Evolutionary conservation across 176 grass and related monocot genomes (phyloP).

Genomic region (Olyra latifolia): DNA sequence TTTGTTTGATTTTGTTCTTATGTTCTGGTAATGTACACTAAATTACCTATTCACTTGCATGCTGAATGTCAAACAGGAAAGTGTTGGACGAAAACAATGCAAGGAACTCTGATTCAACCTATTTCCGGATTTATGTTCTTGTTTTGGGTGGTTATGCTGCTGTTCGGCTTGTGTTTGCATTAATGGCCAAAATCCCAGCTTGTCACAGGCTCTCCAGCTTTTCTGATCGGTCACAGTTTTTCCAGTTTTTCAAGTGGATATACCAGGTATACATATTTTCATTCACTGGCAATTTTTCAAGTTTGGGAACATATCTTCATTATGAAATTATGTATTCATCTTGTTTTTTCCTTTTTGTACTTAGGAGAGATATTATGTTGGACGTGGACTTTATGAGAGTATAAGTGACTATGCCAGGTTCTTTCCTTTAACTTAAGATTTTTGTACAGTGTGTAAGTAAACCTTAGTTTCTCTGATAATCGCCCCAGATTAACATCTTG

Average conservation of each 20-base stretch:
- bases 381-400: conserved; percentile 87
- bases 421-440: conserved; percentile 23
- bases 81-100: conserved; percentile 75
- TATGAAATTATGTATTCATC: conserved; percentile 19
- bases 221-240: conserved; percentile 78
- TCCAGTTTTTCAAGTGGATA: conserved; percentile 99
- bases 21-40: conserved; percentile 14
- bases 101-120: conserved; percentile 76
- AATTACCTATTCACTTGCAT: conserved; percentile 32
- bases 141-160: conserved; percentile 89
- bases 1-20: conserved; percentile 8
- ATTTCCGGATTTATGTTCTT: conserved; percentile 83
- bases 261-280: conserved; percentile 65
- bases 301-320: conserved; percentile 17
- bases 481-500: neutral
- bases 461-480: neutral
- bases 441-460: neutral
- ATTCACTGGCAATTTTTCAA: too few relatives aligned
- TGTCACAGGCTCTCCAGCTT: conserved; percentile 78
- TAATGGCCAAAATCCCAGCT: conserved; percentile 90
- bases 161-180: conserved; percentile 62
- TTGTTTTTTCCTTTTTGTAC: conserved; percentile 32
- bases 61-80: conserved; percentile 66
- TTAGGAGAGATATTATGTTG: conserved; percentile 94
- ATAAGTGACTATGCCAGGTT: conserved; percentile 83